phyloP scores from a whole-genome alignment of 768 basidiomycete species.

The Ephemerocybe angulata region DNA sequence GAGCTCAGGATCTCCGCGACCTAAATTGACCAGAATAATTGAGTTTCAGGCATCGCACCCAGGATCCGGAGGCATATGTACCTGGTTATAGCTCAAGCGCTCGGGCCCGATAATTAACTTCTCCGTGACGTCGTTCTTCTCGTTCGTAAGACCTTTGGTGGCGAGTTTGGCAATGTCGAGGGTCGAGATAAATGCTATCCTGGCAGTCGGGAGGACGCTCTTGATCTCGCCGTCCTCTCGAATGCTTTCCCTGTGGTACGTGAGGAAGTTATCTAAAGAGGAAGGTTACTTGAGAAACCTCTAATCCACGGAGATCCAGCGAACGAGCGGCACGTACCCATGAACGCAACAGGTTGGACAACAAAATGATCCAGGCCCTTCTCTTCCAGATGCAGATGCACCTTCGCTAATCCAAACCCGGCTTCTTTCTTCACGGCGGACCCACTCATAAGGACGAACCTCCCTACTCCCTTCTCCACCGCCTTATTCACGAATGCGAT shows the following conservation, averaged over 20 bases:
- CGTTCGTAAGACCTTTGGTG: slow-evolving; percentile 19
- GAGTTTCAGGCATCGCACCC: neutral
- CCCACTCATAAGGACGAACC: slow-evolving; percentile 16
- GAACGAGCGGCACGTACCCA: slow-evolving; percentile 17
- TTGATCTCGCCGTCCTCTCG: slow-evolving; percentile 12
- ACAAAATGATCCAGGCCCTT: slow-evolving; percentile 19
- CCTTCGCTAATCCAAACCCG: neutral
- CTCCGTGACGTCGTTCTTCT: slow-evolving; percentile 15
- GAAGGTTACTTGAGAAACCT: neutral
- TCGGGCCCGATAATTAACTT: slow-evolving; percentile 25
- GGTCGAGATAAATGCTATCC: slow-evolving; percentile 18
- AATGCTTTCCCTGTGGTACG: neutral
- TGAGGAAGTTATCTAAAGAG: slow-evolving; percentile 5
- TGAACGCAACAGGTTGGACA: slow-evolving; percentile 25
- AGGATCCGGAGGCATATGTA: slow-evolving; percentile 1
- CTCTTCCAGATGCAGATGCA: slow-evolving; percentile 3
- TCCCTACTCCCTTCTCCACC: neutral
- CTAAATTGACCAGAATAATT: slow-evolving; percentile 4
- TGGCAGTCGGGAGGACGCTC: slow-evolving; percentile 18
- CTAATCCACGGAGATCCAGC: neutral
- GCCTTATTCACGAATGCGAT: neutral
- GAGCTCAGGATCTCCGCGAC: slow-evolving; percentile 18
- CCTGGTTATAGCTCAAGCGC: slow-evolving; percentile 24
- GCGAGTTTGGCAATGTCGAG: slow-evolving; percentile 25
- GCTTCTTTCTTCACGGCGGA: slow-evolving; percentile 16